Conservation (phyloP, 495 filamentous ascomycete species). For the Aspergillus bertholletiae region DNA sequence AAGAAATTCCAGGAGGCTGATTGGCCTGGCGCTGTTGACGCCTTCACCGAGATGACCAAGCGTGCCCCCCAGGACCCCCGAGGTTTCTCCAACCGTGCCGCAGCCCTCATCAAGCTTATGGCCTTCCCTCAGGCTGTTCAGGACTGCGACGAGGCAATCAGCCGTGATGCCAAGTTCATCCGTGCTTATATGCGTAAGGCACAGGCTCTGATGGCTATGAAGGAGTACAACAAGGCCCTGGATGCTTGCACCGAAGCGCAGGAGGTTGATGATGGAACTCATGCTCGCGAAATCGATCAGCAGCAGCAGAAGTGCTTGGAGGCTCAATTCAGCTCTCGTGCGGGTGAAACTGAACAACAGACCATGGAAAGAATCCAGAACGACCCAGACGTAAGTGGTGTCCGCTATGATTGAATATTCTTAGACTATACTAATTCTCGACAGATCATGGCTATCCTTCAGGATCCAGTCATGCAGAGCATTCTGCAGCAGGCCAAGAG, state of each 20-base stretch:
- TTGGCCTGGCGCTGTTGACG: slow-evolving; percentile 93
- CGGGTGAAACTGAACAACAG: slow-evolving; percentile 96
- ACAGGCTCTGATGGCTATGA: slow-evolving; percentile 91
- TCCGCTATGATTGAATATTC: background rate
- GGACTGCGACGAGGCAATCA: slow-evolving; percentile 89
- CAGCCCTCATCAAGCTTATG: slow-evolving; percentile 93
- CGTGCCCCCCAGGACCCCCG: slow-evolving; percentile 88
- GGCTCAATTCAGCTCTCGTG: slow-evolving; percentile 81
- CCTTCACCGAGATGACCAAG: slow-evolving; percentile 97
- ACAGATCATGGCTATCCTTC: slow-evolving; percentile 84
- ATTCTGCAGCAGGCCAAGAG: slow-evolving; percentile 95
- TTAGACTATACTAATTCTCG: slow-evolving; percentile 29
- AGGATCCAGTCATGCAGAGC: slow-evolving; percentile 95
- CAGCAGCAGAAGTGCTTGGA: slow-evolving; percentile 92
- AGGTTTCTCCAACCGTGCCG: slow-evolving; percentile 95
- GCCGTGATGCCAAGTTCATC: slow-evolving; percentile 89
- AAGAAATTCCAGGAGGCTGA: slow-evolving; percentile 94
- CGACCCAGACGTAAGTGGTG: slow-evolving; percentile 79
- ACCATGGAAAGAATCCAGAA: slow-evolving; percentile 87
- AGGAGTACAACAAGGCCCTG: slow-evolving; percentile 90
- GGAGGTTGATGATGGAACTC: slow-evolving; percentile 73
- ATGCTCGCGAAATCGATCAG: slow-evolving; percentile 85
- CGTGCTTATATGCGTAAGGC: slow-evolving; percentile 93
- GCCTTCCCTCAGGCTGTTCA: slow-evolving; percentile 89
- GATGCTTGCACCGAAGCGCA: slow-evolving; percentile 83